These are phyloP conservation scores for Cercospora brassicicola DNA, from an alignment of 2,329 filamentous ascomycete genomes.

Conservation along the genomic window DNA sequence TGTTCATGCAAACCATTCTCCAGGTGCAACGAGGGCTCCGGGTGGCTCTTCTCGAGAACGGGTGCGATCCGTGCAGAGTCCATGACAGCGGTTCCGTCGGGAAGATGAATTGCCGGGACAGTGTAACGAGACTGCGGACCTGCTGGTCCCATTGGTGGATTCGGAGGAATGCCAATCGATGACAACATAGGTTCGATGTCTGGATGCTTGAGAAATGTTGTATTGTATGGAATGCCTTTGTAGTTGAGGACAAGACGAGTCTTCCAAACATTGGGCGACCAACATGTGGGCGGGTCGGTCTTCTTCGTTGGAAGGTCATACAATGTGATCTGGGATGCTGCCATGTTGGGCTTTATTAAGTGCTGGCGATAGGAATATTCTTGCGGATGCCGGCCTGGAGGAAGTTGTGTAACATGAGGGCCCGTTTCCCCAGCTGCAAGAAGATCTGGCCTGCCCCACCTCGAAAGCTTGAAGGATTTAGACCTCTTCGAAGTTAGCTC, in stretches of 20 bases:
- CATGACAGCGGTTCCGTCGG: conserved; percentile 25
- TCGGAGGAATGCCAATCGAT: conserved; percentile 29
- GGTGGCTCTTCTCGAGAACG: conserved; percentile 24
- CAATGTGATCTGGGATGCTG: conserved; percentile 13
- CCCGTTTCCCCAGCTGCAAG: neutral
- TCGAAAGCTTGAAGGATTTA: neutral
- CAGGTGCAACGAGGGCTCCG: conserved; percentile 24
- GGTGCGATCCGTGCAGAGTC: conserved; percentile 29
- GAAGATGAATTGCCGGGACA: conserved; percentile 23
- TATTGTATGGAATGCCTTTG: conserved; percentile 29
- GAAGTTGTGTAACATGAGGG: neutral
- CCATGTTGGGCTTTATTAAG: neutral
- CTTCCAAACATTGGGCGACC: conserved; percentile 72
- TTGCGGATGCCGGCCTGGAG: neutral
- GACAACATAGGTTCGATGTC: conserved; percentile 23
- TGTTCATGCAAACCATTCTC: conserved; percentile 22
- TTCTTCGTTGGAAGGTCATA: conserved; percentile 24
- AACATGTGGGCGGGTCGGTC: conserved; percentile 45
- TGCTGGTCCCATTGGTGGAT: conserved; percentile 9
- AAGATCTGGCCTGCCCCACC: neutral
- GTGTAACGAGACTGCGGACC: conserved; percentile 18
- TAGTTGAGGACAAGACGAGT: conserved; percentile 52
- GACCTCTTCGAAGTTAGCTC: neutral
- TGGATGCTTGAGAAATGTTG: conserved; percentile 21
- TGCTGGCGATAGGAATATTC: neutral